Conservation (phyloP, 2,329 filamentous ascomycete genomes). For the Botrytis cinerea region DNA sequence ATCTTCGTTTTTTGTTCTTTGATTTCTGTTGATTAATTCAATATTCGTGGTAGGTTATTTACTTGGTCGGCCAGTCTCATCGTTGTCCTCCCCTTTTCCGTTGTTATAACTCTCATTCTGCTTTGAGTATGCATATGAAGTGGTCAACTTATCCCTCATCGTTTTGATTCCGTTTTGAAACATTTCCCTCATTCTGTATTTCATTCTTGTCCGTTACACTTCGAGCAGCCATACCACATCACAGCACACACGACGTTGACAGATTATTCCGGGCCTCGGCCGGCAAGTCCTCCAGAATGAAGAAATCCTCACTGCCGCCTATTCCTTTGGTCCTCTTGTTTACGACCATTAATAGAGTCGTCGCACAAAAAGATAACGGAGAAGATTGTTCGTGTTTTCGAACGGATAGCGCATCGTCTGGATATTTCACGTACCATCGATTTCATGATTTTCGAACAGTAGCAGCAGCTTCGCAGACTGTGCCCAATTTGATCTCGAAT, state of each 20-base stretch:
- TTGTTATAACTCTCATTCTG: neutral
- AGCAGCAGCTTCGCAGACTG: slow-evolving; percentile 16
- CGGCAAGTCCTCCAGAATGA: neutral
- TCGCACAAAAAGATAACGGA: slow-evolving; percentile 36
- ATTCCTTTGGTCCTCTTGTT: neutral
- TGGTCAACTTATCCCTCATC: neutral
- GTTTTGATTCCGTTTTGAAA: neutral
- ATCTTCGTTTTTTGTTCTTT: neutral
- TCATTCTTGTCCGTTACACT: neutral
- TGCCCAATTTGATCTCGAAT: slow-evolving; percentile 30
- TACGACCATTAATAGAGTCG: slow-evolving; percentile 10
- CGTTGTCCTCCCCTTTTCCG: neutral
- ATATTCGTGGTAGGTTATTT: neutral
- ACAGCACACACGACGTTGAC: neutral
- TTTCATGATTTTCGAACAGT: slow-evolving; percentile 39
- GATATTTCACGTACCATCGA: slow-evolving; percentile 38
- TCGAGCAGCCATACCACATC: neutral
- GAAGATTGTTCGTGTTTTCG: slow-evolving; percentile 38
- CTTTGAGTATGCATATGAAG: neutral
- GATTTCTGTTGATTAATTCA: neutral
- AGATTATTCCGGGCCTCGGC: neutral
- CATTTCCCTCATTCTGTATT: too few relatives aligned
- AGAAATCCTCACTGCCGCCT: neutral
- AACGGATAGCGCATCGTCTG: slow-evolving; percentile 36
- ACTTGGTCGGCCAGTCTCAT: neutral